Evolutionary conservation across 257 asterid species (phyloP).

Genomic region (Ilex aquifolium): DNA sequence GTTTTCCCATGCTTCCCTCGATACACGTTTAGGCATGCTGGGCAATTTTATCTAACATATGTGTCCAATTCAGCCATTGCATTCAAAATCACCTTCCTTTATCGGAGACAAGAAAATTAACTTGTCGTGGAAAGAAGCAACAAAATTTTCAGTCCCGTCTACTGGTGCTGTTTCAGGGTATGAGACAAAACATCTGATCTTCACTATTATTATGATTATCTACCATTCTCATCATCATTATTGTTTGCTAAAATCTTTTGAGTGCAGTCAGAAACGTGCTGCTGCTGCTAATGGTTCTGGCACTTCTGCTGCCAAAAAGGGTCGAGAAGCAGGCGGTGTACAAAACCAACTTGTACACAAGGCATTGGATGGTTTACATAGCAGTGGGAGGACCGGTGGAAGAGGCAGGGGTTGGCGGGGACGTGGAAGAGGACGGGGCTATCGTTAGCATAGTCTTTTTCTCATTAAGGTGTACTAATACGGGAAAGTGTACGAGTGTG

Average conservation of each 20-base stretch:
- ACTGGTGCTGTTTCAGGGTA: conserved; percentile 56
- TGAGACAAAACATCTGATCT: background rate
- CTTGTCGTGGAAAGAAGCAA: conserved; percentile 87
- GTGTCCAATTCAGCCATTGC: conserved; percentile 58
- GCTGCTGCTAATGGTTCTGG: conserved; percentile 39
- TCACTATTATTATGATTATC: background rate
- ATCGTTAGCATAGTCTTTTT: conserved; percentile 15
- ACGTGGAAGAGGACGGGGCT: conserved; percentile 62
- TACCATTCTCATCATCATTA: background rate
- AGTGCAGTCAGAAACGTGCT: conserved; percentile 62
- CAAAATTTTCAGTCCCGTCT: conserved; percentile 40
- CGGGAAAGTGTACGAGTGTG: too few species aligned
- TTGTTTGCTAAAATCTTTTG: background rate
- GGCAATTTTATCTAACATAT: background rate
- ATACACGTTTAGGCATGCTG: background rate
- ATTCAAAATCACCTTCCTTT: conserved; percentile 78
- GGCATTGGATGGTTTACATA: conserved; percentile 65
- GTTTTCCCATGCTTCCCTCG: background rate
- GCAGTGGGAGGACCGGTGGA: conserved; percentile 40
- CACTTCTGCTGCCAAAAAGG: conserved; percentile 44
- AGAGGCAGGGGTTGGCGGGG: conserved; percentile 29
- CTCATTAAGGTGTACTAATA: too few species aligned
- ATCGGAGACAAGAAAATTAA: conserved; percentile 68
- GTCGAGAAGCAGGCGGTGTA: conserved; percentile 56
- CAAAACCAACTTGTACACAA: conserved; percentile 67